Percentiles rank a stretch among this genome's conserved stretches.
These are phyloP conservation scores for Xylariales sp. DNA, from an alignment of 2,329 filamentous ascomycete species.

Conservation along the genomic window DNA sequence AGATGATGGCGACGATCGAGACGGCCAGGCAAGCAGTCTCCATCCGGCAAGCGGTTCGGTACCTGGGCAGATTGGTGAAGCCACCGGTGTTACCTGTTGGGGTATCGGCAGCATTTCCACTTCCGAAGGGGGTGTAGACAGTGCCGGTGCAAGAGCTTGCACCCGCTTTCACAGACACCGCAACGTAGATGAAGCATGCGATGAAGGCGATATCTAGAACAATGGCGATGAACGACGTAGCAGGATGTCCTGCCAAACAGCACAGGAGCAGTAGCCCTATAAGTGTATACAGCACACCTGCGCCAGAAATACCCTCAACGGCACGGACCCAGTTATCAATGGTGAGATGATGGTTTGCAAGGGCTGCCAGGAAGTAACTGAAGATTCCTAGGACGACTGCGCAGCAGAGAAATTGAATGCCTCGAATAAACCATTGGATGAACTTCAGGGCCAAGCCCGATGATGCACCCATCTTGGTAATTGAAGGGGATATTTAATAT, in stretches of 20 bases:
- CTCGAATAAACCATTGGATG: constrained; percentile 66
- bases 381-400: constrained; percentile 73
- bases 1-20: constrained; percentile 68
- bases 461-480: constrained; percentile 49
- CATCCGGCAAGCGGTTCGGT: constrained; percentile 60
- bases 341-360: constrained; percentile 56
- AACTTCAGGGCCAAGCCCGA: constrained; percentile 61
- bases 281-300: constrained; percentile 68
- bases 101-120: constrained; percentile 47
- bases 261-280: constrained; percentile 70
- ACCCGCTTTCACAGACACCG: constrained; percentile 67
- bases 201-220: constrained; percentile 73
- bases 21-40: constrained; percentile 75
- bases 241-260: constrained; percentile 68
- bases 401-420: constrained; percentile 67
- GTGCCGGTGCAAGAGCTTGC: constrained; percentile 55
- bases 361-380: constrained; percentile 77
- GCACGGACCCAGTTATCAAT: constrained; percentile 66
- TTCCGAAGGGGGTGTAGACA: constrained; percentile 66
- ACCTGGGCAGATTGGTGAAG: constrained; percentile 44
- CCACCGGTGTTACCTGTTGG: constrained; percentile 44
- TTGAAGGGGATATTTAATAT: too few relatives aligned
- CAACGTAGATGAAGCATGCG: constrained; percentile 76
- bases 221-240: constrained; percentile 70
- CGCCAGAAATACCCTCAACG: constrained; percentile 73